Evolutionary conservation across 148 eudicot genomes (phyloP).

Genomic region (Diospyros kaki): DNA sequence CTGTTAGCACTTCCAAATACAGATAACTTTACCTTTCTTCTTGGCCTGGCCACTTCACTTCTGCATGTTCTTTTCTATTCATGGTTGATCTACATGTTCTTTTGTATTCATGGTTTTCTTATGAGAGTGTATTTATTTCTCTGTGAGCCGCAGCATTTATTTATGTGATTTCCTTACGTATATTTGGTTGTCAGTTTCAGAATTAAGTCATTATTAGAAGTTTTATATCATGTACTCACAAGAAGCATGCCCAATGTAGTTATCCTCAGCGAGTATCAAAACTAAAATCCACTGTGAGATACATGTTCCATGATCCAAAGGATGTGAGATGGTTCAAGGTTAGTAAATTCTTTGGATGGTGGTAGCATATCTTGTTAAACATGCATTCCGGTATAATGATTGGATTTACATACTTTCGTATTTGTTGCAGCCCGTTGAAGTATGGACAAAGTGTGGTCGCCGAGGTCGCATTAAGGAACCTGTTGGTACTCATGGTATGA

Average conservation of each 20-base stretch:
- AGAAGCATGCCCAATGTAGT: conserved; percentile 38
- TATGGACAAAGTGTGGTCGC: conserved; percentile 81
- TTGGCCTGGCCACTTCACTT: background rate
- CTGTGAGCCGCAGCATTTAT: too few species aligned
- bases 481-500: conserved; percentile 92
- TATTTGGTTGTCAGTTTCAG: background rate
- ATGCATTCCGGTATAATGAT: background rate
- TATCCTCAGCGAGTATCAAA: conserved; percentile 98
- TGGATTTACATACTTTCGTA: conserved; percentile 7
- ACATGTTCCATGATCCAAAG: conserved; percentile 94
- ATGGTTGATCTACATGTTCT: background rate
- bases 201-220: background rate
- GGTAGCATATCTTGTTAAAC: background rate
- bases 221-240: conserved; percentile 6
- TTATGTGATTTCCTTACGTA: too few species aligned
- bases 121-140: background rate
- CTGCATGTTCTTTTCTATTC: background rate
- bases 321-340: conserved; percentile 99
- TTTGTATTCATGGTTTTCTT: background rate
- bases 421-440: conserved; percentile 79
- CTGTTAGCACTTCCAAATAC: background rate
- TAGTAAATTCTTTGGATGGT: conserved; percentile 16
- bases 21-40: background rate
- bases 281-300: conserved; percentile 75
- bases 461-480: conserved; percentile 97